Evolutionary conservation across 2,329 filamentous ascomycete species (phyloP), one percentile per base, ranked within the genome.

Genomic region (Claviceps paspali): DNA sequence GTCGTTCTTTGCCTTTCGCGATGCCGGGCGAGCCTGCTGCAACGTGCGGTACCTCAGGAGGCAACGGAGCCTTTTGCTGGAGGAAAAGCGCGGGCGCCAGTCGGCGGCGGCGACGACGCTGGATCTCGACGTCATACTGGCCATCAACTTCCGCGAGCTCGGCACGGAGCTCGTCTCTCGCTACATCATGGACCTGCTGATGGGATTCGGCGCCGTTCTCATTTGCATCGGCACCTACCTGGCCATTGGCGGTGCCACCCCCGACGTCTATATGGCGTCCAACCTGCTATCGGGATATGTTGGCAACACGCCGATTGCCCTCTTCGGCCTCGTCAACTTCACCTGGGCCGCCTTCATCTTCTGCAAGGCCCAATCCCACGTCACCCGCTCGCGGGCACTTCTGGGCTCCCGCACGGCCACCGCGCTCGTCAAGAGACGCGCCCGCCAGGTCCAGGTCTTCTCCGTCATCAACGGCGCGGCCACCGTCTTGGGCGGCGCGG

Each of bases 231-330:
- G 70, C 7, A 71, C 70, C 0, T 57, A 64, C 40, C 59, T 73
- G 60, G 70, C 70, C 8, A 70, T 73, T 12, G 64, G 55, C 2
- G 69, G 70, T 1, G 61, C 55, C 0, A 55, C 70, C 34, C 50
- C 22, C 0, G 41, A 26, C 0, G 55, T 71, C 0, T 73, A 52
- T 38, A 4, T 51, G 0, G 61, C 63, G 1, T 70, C 64, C 45
- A 74, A 74, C 38, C 48, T 72, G 2, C 48, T 73, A 0, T 71
- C 69, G 0, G 70, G 70, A 2, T 73, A 71, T 41, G 54, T 74
- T 14, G 70, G 70, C 2, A 73, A 74, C 40, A 54, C 60, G 0
- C 60, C 65, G 1, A 60, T 66, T 2, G 66, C 67, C 0, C 18
- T 64, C 0, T 73, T 64, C 33, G 69, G 67, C 2, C 36, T 71